These are phyloP conservation scores for Mycena vulgaris DNA, from an alignment of 768 basidiomycete genomes.

Conservation along the genomic window DNA sequence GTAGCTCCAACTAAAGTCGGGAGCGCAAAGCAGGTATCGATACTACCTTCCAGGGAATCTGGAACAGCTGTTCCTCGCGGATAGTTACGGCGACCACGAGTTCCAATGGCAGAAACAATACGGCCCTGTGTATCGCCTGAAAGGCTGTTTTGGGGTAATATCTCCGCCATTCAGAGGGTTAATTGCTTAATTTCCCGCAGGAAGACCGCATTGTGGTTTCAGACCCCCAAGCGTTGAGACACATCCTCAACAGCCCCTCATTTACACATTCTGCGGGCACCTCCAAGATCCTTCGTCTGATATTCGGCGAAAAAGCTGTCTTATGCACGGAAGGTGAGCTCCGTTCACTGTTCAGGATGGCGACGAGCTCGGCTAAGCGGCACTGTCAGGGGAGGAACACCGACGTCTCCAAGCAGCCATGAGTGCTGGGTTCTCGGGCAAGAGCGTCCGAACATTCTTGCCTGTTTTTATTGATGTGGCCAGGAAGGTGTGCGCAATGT, in stretches of 20 bases:
- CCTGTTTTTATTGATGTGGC: neutral
- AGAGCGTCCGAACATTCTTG: neutral
- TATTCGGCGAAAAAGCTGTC: neutral
- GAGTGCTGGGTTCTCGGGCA: neutral
- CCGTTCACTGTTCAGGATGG: neutral
- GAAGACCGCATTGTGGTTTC: constrained; percentile 21
- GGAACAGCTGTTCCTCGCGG: constrained; percentile 8
- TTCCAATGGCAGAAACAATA: constrained; percentile 19
- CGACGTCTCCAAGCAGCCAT: neutral
- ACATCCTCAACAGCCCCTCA: constrained; percentile 4
- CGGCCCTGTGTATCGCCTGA: constrained; percentile 18
- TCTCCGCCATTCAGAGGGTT: neutral
- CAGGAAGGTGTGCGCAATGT: neutral
- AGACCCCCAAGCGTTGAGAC: neutral
- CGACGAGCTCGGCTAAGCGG: neutral
- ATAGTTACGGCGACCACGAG: constrained; percentile 15
- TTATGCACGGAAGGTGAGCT: neutral
- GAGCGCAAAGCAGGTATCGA: no score
- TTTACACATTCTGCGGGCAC: neutral
- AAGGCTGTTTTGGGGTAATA: constrained; percentile 26
- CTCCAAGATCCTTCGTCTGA: neutral
- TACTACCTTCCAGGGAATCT: constrained; percentile 9
- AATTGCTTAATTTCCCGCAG: neutral
- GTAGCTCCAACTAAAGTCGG: no score
- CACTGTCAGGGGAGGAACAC: neutral